A percentile compares a stretch with the other conserved stretches of the same genome.
phyloP scores from a whole-genome alignment of 2,329 filamentous ascomycete species.

The Penicillium freii region DNA sequence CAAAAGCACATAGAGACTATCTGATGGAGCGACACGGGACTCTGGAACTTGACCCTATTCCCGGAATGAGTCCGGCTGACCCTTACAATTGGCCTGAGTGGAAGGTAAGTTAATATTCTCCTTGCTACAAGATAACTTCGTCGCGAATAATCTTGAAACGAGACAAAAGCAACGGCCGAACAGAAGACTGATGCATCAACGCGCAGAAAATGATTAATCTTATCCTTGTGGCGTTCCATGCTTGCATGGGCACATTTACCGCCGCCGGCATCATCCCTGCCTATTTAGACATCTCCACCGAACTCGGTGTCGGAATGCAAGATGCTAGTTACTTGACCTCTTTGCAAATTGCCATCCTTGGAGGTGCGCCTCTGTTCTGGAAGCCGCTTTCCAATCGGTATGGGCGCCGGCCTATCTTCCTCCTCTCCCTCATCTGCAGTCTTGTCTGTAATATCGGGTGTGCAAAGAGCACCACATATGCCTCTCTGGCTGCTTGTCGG shows the following conservation, averaged over 20 bases:
- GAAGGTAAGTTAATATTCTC: conserved; percentile 41
- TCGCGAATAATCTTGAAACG: not conserved
- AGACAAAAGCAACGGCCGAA: not conserved
- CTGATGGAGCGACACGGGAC: conserved; percentile 56
- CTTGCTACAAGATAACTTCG: not conserved
- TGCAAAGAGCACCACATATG: conserved; percentile 51
- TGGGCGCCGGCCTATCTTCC: conserved; percentile 55
- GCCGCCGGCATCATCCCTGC: conserved; percentile 57
- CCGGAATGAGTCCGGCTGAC: conserved; percentile 51
- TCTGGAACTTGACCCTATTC: conserved; percentile 55
- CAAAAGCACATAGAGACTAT: conserved; percentile 45
- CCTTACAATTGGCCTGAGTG: conserved; percentile 58
- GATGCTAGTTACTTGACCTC: conserved; percentile 55
- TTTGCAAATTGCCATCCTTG: conserved; percentile 55
- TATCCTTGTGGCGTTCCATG: conserved; percentile 57
- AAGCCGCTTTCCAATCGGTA: conserved; percentile 54
- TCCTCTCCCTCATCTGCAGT: conserved; percentile 52
- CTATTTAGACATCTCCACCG: conserved; percentile 53
- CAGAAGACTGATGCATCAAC: conserved; percentile 6
- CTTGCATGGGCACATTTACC: conserved; percentile 59
- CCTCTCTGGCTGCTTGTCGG: conserved; percentile 51
- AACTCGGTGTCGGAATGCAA: conserved; percentile 51
- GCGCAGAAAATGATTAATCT: conserved; percentile 55
- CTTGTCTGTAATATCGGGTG: conserved; percentile 56
- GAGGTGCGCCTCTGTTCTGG: conserved; percentile 56